phyloP scores from a whole-genome alignment of 495 filamentous ascomycete species.

The Clohesyomyces aquaticus region DNA sequence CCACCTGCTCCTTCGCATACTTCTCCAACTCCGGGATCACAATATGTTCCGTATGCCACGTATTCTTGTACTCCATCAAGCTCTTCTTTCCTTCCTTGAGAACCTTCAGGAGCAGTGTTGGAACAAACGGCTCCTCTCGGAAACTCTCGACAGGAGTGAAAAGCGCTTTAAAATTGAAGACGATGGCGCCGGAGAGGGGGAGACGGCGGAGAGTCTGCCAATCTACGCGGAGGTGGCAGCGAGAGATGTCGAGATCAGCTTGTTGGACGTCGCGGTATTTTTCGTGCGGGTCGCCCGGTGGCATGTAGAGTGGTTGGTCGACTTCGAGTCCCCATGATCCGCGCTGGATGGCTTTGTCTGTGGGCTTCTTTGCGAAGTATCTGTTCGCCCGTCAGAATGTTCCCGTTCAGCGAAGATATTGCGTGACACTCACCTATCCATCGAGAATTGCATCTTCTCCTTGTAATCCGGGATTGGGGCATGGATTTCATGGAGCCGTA shows the following conservation, averaged over 20 bases:
- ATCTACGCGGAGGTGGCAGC: conserved; percentile 79
- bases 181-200: conserved; percentile 72
- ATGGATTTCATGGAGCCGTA: conserved; percentile 76
- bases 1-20: conserved; percentile 72
- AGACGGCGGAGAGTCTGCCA: conserved; percentile 89
- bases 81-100: conserved; percentile 72
- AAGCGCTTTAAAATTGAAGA: conserved; percentile 91
- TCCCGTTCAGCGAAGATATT: not conserved
- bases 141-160: conserved; percentile 80
- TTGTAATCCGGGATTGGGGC: conserved; percentile 81
- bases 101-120: conserved; percentile 67
- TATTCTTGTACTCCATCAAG: conserved; percentile 82
- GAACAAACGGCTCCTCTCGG: conserved; percentile 73
- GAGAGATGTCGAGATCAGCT: conserved; percentile 58
- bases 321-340: conserved; percentile 88
- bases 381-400: conserved; percentile 43
- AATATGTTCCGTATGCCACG: conserved; percentile 83
- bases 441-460: conserved; percentile 86
- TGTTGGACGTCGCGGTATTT: conserved; percentile 60
- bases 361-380: conserved; percentile 81
- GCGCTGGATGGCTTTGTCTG: conserved; percentile 77
- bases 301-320: conserved; percentile 77
- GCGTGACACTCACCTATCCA: conserved; percentile 67
- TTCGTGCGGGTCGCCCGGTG: conserved; percentile 72
- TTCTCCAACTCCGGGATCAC: conserved; percentile 67